Percentiles rank a stretch among this genome's conserved stretches.
Conservation (phyloP, 2,329 filamentous ascomycete species). For the Botryosphaeria agaves region DNA sequence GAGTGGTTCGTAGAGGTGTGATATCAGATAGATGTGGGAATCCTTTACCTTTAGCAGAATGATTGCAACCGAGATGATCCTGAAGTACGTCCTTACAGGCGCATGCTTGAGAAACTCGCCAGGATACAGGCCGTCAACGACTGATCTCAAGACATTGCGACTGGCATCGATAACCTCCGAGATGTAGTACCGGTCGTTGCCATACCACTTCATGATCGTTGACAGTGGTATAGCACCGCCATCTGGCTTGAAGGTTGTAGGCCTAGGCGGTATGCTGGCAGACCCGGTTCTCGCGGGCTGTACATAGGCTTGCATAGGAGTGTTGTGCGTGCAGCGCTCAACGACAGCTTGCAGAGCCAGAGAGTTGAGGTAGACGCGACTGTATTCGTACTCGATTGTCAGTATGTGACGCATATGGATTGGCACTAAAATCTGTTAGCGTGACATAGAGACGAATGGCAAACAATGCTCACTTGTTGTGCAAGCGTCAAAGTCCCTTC, state of each 20-base stretch:
- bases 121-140: slow-evolving; percentile 59
- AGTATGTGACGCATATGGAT: slow-evolving; percentile 55
- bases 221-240: slow-evolving; percentile 23
- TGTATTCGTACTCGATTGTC: slow-evolving; percentile 89
- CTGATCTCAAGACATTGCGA: slow-evolving; percentile 57
- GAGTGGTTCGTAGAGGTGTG: not conserved
- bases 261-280: slow-evolving; percentile 14
- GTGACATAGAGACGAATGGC: not conserved
- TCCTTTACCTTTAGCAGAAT: slow-evolving; percentile 56
- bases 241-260: slow-evolving; percentile 11
- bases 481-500: slow-evolving; percentile 64
- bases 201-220: slow-evolving; percentile 31
- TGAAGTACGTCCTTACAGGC: slow-evolving; percentile 70
- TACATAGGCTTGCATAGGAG: slow-evolving; percentile 19
- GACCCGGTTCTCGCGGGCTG: slow-evolving; percentile 10
- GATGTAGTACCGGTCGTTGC: slow-evolving; percentile 43
- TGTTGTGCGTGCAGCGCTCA: slow-evolving; percentile 72
- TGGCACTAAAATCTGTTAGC: slow-evolving; percentile 23
- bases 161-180: slow-evolving; percentile 60
- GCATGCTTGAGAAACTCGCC: slow-evolving; percentile 65
- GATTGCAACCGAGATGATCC: slow-evolving; percentile 73
- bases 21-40: too few relatives aligned
- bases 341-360: slow-evolving; percentile 88
- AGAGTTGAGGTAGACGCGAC: slow-evolving; percentile 86
- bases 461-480: slow-evolving; percentile 21